Evolutionary conservation across 257 asterid species (phyloP).

Genomic region (Penstemon newberryi): DNA sequence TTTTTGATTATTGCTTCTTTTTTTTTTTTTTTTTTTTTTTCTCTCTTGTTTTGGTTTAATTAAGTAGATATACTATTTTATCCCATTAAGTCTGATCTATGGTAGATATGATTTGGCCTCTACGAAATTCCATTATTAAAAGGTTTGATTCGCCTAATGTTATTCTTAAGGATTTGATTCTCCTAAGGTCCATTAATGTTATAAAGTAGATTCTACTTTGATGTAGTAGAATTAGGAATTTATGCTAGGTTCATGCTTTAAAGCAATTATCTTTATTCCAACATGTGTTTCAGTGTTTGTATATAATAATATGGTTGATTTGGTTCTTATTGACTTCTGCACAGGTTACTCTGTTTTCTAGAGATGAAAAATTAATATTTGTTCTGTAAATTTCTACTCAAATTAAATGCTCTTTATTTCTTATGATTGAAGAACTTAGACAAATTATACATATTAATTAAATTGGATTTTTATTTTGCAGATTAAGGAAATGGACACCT

Average conservation of each 20-base stretch:
- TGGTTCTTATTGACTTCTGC: neutral
- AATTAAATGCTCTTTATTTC: neutral
- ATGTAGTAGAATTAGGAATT: constrained; percentile 3
- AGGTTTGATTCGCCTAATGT: too few relatives aligned
- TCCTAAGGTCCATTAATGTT: constrained; percentile 19
- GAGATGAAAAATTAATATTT: too few relatives aligned
- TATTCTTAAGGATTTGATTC: constrained; percentile 21
- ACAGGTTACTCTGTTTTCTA: too few relatives aligned
- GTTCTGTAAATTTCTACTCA: too few relatives aligned
- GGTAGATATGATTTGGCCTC: constrained; percentile 8
- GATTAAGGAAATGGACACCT: constrained; percentile 40
- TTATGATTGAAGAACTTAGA: too few relatives aligned
- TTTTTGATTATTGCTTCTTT: too few relatives aligned
- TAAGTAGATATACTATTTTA: neutral
- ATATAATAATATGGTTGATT: constrained; percentile 3
- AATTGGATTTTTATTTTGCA: constrained; percentile 2
- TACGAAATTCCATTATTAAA: too few relatives aligned
- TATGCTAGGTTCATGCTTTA: neutral
- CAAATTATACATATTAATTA: neutral
- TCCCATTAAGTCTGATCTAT: constrained; percentile 7
- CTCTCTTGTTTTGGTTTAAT: constrained; percentile 2
- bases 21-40: neutral
- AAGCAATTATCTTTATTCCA: constrained; percentile 15
- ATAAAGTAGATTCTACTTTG: constrained; percentile 22
- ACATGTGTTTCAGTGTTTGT: neutral